Base-by-base conservation (phyloP, 2,329 filamentous ascomycete species). In the Xylariales sp. region DNA sequence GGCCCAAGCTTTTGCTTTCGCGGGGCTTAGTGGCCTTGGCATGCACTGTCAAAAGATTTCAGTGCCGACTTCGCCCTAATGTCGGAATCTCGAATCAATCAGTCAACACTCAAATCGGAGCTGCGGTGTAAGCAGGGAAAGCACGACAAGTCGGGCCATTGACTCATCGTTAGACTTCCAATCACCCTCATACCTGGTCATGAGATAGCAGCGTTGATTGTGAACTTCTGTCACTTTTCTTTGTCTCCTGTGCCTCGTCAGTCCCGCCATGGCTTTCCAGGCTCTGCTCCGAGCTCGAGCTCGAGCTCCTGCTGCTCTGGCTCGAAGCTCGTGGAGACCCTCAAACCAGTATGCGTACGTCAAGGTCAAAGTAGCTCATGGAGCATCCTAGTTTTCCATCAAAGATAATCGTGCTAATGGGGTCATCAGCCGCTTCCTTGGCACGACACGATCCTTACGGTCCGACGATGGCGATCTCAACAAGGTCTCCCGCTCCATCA, bases 401-500 rank as follows among this genome's bases (percentile, higher is more conserved):
- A 27, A 27, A 27, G 24, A 8, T 27, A n/a, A 8, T n/a, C 24
- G 24, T 27, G 24, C 37, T 29, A 19, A 33, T 10, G 11, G 29
- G n/a, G 15, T 31, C 19, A n/a, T 5, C 40, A 77, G 73, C 44
- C 75, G 76, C 40, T 60, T 69, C 46, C 62, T 80, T 40, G 76
- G 71, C 29, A 64, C 68, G 32, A 76, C 77, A 14, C 54, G 72
- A 21, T 59, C 70, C 52, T 65, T 69, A 48, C 68, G 60, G 51
- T 57, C 63, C 42, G 55, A 64, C 52, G 69, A 80, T 45, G 68
- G 75, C 32, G 61, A 73, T 54, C 78, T 95, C 63, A 98, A 98
- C 76, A 88, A 80, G 64, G 74, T 91, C 61, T 96, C 90, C 46
- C 72, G 80, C 47, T 65, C 73, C 61, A 91, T 98, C 70, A 98